These are phyloP conservation scores for Linum tenue DNA, from an alignment of 345 rosid genomes.

Conservation along the genomic window DNA sequence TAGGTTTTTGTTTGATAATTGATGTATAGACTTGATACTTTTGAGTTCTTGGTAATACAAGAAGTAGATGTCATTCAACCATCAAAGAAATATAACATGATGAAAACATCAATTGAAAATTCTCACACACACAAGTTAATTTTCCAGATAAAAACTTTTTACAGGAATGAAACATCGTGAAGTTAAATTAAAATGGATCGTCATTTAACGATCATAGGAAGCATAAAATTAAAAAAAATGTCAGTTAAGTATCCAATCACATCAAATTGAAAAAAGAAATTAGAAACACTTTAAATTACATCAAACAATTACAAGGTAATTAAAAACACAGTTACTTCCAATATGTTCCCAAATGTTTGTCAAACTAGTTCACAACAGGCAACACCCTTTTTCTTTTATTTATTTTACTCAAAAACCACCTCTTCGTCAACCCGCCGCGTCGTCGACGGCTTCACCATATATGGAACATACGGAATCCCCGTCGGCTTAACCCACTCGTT, in stretches of 20 bases:
- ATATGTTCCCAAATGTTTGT: too few relatives aligned
- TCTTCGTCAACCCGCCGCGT: background rate
- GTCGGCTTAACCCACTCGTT: conserved; percentile 41
- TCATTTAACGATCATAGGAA: background rate
- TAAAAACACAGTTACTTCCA: too few relatives aligned
- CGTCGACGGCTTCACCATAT: background rate
- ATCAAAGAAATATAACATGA: too few relatives aligned
- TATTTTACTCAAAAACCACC: background rate
- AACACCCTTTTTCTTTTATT: background rate
- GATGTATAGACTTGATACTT: too few relatives aligned
- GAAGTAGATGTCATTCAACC: too few relatives aligned
- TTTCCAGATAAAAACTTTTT: too few relatives aligned
- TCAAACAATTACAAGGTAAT: background rate
- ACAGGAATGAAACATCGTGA: too few relatives aligned
- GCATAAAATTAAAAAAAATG: background rate
- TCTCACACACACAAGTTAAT: too few relatives aligned
- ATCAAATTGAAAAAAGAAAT: too few relatives aligned
- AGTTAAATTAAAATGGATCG: background rate
- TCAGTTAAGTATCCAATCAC: background rate
- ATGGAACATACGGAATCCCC: conserved; percentile 41
- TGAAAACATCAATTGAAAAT: too few relatives aligned
- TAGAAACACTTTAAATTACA: background rate
- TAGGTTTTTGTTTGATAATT: too few relatives aligned
- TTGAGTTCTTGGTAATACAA: too few relatives aligned
- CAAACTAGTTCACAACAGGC: background rate